phyloP scores from a whole-genome alignment of 805 yeast species.

The Wickerhamomyces strasburgensis region DNA sequence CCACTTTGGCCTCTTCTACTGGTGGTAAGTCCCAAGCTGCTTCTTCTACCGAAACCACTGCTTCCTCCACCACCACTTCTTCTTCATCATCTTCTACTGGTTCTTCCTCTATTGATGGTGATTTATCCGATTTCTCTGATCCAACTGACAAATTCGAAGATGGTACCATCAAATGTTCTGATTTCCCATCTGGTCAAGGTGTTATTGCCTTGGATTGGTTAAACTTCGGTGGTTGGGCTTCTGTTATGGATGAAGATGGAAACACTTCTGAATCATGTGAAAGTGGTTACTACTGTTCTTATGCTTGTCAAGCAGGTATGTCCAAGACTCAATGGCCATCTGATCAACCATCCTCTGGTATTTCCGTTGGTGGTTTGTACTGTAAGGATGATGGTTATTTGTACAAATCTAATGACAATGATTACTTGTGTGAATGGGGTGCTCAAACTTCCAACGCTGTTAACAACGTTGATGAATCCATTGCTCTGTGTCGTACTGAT shows the following conservation, averaged over 20 bases:
- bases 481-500: conserved; percentile 96
- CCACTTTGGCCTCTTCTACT: conserved; percentile 1
- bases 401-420: conserved; percentile 66
- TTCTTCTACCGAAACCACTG: conserved; percentile 28
- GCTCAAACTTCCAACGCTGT: conserved; percentile 61
- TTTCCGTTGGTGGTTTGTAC: conserved; percentile 86
- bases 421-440: conserved; percentile 88
- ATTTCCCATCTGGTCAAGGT: conserved; percentile 79
- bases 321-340: conserved; percentile 98
- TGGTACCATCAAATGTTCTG: conserved; percentile 63
- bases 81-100: conserved; percentile 27
- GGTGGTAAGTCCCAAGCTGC: conserved; percentile 12
- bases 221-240: conserved; percentile 44
- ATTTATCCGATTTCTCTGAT: conserved; percentile 40
- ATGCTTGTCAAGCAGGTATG: conserved; percentile 98
- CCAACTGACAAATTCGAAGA: conserved; percentile 58
- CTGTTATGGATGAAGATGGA: conserved; percentile 52
- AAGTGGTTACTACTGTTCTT: conserved; percentile 93
- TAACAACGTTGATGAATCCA: conserved; percentile 56
- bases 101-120: conserved; percentile 43
- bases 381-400: conserved; percentile 79
- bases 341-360: conserved; percentile 81
- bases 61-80: conserved; percentile 10
- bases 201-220: conserved; percentile 67
- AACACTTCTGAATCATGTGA: conserved; percentile 67